Base-by-base conservation (phyloP, 306 rosid genomes). In the Medicago lupulina region DNA sequence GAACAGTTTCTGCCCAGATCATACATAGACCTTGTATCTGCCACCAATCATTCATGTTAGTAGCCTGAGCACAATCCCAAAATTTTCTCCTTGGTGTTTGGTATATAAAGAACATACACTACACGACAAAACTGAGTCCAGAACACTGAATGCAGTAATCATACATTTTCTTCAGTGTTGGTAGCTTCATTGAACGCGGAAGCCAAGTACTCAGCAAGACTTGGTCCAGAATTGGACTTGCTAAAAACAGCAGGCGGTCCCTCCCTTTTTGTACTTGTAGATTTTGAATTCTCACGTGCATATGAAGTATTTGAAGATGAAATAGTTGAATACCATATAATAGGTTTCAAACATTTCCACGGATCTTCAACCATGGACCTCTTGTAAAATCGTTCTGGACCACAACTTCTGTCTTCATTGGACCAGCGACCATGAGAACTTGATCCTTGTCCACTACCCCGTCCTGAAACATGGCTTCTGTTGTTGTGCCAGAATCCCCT, bases 331-430 rank as follows among this genome's bases (percentile, higher is more conserved):
- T 70, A 86, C 93, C 92, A 85, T 31, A 77, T 19, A 18, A 81
- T 79, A 66, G 97, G 97, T 68, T 84, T 53, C 80, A 86, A 67
- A 85, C 46, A 68, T 82, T 84, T 81, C 99, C 97, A 95, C 1
- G 99, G 97, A 83, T 95, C 97, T 79, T 89, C 97, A 44, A 95
- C 78, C 99, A 95, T 95, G 77, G 97, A 92, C 7, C 71, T 61
- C 62, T 83, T 69, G 80, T 80, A 92, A 80, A 86, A 88, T 68
- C 28, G 75, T 62, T 75, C 85, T 0, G 79, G 82, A 67, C 80
- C 83, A 39, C 3, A 36, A 49, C 68, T 38, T 76, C 76, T 71
- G 65, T 77, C 80, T 21, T 18, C 49, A 11, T 79, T 28, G 50
- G 78, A 74, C 82, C 8, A 19, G 61, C 3, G 82, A 71, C 85